Evolutionary conservation across 2,329 filamentous ascomycete genomes (phyloP).

Genomic region (Venturia nashicola): DNA sequence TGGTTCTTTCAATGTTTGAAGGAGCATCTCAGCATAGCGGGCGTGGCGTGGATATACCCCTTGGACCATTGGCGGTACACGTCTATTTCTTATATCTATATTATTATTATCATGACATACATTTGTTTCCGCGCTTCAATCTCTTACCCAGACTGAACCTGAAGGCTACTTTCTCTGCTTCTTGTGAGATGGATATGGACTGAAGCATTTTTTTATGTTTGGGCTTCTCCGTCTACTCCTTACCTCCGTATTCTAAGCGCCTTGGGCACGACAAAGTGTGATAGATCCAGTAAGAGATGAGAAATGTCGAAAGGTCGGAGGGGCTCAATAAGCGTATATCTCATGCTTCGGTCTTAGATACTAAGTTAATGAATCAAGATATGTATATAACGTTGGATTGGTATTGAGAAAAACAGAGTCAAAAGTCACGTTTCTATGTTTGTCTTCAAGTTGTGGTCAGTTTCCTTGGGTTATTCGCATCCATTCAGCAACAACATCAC

Average conservation of each 20-base stretch:
- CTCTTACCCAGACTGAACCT: no score
- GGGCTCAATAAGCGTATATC: no score
- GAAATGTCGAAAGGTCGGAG: no score
- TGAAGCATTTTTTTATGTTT: background rate
- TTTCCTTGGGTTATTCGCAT: no score
- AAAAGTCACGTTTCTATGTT: background rate
- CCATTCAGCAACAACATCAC: no score
- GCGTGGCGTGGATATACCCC: conserved; percentile 1
- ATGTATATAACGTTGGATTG: no score
- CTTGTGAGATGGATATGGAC: background rate
- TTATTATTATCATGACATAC: background rate
- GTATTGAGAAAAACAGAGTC: no score
- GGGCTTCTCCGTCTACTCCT: background rate
- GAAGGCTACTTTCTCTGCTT: no score
- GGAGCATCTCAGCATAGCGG: background rate
- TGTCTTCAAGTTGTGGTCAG: background rate
- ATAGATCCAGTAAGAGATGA: no score
- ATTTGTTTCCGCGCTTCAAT: background rate
- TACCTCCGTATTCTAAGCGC: background rate
- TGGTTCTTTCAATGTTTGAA: background rate
- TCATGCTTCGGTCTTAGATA: no score
- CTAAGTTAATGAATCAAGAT: no score
- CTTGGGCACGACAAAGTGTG: no score
- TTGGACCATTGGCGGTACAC: background rate
- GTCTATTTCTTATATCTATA: background rate